These are phyloP conservation scores for Ophiostoma pallidulum DNA, from an alignment of 2,329 filamentous ascomycete genomes.

Conservation along the genomic window DNA sequence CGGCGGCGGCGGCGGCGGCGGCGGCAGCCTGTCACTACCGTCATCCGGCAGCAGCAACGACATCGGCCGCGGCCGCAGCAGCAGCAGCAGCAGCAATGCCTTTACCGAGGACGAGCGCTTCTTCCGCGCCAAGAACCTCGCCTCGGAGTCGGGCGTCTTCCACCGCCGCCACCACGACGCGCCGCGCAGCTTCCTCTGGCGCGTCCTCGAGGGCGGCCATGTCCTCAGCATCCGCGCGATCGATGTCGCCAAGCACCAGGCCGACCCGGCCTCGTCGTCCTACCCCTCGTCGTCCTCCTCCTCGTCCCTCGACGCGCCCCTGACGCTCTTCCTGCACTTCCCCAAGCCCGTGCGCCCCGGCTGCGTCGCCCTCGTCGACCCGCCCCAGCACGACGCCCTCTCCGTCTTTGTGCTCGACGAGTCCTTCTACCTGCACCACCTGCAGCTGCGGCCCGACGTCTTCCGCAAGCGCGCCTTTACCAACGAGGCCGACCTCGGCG, in stretches of 20 bases:
- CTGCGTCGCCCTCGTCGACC: constrained; percentile 76
- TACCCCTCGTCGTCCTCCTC: no score
- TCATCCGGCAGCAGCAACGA: constrained; percentile 1
- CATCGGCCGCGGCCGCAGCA: constrained; percentile 26
- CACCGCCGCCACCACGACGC: constrained; percentile 67
- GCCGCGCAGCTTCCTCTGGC: constrained; percentile 85
- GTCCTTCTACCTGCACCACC: constrained; percentile 69
- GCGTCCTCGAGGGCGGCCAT: constrained; percentile 69
- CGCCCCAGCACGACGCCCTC: constrained; percentile 65
- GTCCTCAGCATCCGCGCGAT: constrained; percentile 74
- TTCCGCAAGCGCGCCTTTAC: constrained; percentile 62
- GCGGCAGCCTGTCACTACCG: neutral
- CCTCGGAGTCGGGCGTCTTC: constrained; percentile 72
- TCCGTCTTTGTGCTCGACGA: constrained; percentile 72
- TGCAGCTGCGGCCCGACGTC: constrained; percentile 73
- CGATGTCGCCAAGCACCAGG: constrained; percentile 63
- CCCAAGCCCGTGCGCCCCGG: constrained; percentile 60
- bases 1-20: no score
- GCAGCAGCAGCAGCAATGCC: constrained; percentile 27
- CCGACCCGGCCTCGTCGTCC: constrained; percentile 42
- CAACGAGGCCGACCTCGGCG: constrained; percentile 58
- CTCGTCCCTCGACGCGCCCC: constrained; percentile 63
- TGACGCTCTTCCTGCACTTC: constrained; percentile 73
- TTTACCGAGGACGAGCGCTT: constrained; percentile 57
- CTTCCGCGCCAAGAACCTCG: constrained; percentile 65